A percentile compares a stretch with the other conserved stretches of the same genome.
phyloP scores from a whole-genome alignment of 306 rosid species.

The Casuarina glauca region DNA sequence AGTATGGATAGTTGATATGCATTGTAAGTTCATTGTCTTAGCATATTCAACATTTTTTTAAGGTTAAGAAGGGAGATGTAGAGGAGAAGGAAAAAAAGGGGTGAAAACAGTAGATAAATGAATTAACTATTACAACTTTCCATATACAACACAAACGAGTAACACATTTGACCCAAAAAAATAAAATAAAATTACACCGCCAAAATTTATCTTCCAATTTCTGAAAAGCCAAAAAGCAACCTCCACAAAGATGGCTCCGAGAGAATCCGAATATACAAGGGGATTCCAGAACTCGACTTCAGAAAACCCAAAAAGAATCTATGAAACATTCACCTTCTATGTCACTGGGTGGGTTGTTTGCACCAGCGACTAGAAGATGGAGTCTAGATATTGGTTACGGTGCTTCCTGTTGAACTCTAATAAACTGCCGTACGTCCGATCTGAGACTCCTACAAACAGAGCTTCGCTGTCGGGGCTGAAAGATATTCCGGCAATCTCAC shows the following conservation, averaged over 20 bases:
- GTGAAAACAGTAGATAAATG: too few relatives aligned
- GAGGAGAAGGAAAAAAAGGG: too few relatives aligned
- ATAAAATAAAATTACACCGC: not conserved
- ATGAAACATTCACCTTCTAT: not conserved
- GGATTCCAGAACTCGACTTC: not conserved
- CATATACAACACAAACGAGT: slow-evolving; percentile 18
- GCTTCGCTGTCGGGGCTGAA: slow-evolving; percentile 89
- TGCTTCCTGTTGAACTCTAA: slow-evolving; percentile 69
- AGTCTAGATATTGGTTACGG: slow-evolving; percentile 40
- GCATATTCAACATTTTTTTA: too few relatives aligned
- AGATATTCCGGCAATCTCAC: slow-evolving; percentile 86
- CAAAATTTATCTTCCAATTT: not conserved
- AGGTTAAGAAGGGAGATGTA: too few relatives aligned
- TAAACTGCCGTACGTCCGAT: slow-evolving; percentile 81
- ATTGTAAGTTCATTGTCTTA: too few relatives aligned
- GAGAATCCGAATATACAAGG: not conserved
- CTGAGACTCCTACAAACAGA: slow-evolving; percentile 78
- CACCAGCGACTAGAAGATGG: slow-evolving; percentile 40
- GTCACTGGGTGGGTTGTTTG: slow-evolving; percentile 1
- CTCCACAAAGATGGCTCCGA: not conserved
- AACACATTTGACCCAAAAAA: not conserved
- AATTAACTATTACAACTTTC: slow-evolving; percentile 8
- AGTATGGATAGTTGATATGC: too few relatives aligned
- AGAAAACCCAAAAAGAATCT: not conserved
- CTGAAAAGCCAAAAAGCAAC: not conserved